Evolutionary conservation across 495 filamentous ascomycete species (phyloP), one percentile per base, ranked within the genome.

Genomic region (Aspergillus diversus): DNA sequence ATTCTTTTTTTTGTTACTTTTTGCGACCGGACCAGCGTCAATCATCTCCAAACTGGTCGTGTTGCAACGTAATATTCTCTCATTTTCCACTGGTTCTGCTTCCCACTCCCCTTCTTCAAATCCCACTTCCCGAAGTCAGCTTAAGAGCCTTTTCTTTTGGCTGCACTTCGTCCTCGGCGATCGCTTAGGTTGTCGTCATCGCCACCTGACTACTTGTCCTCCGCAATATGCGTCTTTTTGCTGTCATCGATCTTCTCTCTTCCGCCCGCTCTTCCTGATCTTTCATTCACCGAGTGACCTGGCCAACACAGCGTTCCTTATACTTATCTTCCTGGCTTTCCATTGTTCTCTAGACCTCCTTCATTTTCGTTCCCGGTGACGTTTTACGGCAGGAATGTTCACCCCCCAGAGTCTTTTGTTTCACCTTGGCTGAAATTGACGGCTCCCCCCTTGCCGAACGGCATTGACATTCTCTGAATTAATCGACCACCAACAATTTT

Each of bases 151-250:
- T 27, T 27, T 27, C 21, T 27, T 27, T 27, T 27, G 21, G 21
- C 21, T 27, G 21, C 21, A 27, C 21, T 27, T 27, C 21, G 21
- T 27, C 21, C 1, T 27, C 21, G 21, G 21, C 21, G 21, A 27
- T 27, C 21, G 21, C 21, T 60, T 46, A 16, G 46, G 57, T 53
- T 47, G 64, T 62, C 58, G 60, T 63, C 58, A 66, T 55, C 55
- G 39, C n/a, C 8, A 11, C 11, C 50, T 35, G 37, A 60, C 52
- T 59, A 42, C 57, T 39, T 51, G 33, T 43, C 65, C 46, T 37
- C 59, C 49, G 49, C 57, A 59, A 52, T 55, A 69, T 69, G 63
- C 55, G 50, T 57, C 49, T 64, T 56, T 11, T 60, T 60, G 32
- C 33, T 17, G 7, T 48, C 43, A 50, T 60, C 63, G 61, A 64